A percentile compares a stretch with the other conserved stretches of the same genome.
phyloP scores from a whole-genome alignment of 495 filamentous ascomycete species.

The Trypethelium eluteriae region DNA sequence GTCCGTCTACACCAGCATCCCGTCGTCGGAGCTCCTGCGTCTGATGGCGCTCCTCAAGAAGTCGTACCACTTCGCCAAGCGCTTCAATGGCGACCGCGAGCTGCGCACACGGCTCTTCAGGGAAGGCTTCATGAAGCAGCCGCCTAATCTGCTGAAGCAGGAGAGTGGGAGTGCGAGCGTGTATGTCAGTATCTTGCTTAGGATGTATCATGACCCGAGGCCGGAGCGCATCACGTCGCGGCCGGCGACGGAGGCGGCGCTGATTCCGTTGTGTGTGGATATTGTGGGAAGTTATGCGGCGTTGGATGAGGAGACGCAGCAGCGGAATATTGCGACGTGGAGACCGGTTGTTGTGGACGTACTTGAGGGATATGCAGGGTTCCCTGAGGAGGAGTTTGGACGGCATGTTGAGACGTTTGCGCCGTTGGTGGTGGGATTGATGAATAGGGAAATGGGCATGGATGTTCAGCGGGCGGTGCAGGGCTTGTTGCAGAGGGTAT shows the following conservation, averaged over 20 bases:
- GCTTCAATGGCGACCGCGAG: constrained; percentile 96
- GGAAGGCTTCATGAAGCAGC: constrained; percentile 99
- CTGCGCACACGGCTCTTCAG: constrained; percentile 88
- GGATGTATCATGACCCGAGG: constrained; percentile 90
- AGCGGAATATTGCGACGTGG: constrained; percentile 94
- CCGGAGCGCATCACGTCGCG: constrained; percentile 73
- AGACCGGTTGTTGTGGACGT: constrained; percentile 95
- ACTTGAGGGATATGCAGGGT: constrained; percentile 80
- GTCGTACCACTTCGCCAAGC: constrained; percentile 88
- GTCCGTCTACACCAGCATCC: constrained; percentile 86
- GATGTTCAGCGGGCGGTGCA: constrained; percentile 74
- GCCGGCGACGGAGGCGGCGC: constrained; percentile 73
- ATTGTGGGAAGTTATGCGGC: constrained; percentile 75
- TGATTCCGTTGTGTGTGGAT: constrained; percentile 90
- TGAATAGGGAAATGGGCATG: constrained; percentile 67
- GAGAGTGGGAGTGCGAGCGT: constrained; percentile 87
- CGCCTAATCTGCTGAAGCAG: constrained; percentile 96
- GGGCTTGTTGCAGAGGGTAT: constrained; percentile 65
- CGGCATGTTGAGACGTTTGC: constrained; percentile 77
- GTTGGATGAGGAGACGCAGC: constrained; percentile 89
- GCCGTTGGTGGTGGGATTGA: constrained; percentile 72
- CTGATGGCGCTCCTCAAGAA: constrained; percentile 92
- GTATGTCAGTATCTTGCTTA: constrained; percentile 85
- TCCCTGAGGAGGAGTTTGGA: constrained; percentile 73
- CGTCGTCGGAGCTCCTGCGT: constrained; percentile 75